Evolutionary conservation across 2,329 filamentous ascomycete species (phyloP), one percentile per base, ranked within the genome.

Genomic region (Ophiocordyceps camponoti-floridani): DNA sequence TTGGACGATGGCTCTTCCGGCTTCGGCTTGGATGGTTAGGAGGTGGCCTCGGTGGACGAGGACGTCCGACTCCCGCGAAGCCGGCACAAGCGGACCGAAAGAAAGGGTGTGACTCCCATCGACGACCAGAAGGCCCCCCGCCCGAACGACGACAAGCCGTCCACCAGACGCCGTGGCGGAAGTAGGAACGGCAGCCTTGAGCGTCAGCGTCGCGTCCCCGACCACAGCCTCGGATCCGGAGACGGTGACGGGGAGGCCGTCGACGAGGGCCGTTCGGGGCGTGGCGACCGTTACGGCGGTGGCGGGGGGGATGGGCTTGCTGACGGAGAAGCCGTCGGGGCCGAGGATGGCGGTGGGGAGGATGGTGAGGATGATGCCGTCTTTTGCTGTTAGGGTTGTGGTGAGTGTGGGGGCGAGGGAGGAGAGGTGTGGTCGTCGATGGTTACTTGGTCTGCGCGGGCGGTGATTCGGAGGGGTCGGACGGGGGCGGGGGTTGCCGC

Each of bases 11-110:
- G 70, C 57, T 8, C 66, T 58, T 14, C 64, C 52, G 12, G 61
- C 63, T 13, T 54, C 51, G 14, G 68, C 68, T 26, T 65, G 56
- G 11, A 58, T 65, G 1, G 66, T 70, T 27, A 69, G 54, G 47
- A 70, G 58, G 46, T 70, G 61, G 16, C 69, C 71, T 40, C 71
- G 71, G 10, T 63, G 56, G 5, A 74, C 62, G 7, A 70, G 55
- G 2, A 69, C 57, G 43, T 69, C 63, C 12, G 62, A 66, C 10
- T 64, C 48, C 7, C 31, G 60, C 14, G 55, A 51, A 0, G 61
- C 13, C 5, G 31, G 58, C 2, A 52, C 54, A 1, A 54, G 47
- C 3, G 55, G 52, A 16, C 45, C 51, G 40, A 64, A 61, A n/a
- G 58, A 54, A 7, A 72, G 49, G 2, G 61, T 63, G 41, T 64